Evolutionary conservation across 495 filamentous ascomycete genomes (phyloP).

Genomic region (Wilcoxina mikolae): DNA sequence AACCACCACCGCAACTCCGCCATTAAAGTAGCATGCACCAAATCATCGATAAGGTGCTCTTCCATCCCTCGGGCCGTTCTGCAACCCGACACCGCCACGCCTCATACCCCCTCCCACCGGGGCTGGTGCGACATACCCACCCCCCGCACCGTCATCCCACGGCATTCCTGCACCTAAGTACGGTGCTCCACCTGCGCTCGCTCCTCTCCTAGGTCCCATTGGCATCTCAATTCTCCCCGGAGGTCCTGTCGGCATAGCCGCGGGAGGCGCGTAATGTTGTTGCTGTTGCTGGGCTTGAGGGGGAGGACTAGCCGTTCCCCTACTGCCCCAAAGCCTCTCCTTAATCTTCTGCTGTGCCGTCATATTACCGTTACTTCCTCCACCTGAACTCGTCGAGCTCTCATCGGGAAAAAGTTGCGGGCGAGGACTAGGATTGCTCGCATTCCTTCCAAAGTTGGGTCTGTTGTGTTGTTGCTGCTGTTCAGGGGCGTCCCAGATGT

Average conservation of each 20-base stretch:
- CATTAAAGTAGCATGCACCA: no score
- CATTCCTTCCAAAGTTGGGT: slow-evolving; percentile 40
- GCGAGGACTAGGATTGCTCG: slow-evolving; percentile 21
- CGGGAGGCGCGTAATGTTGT: slow-evolving; percentile 27
- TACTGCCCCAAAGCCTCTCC: slow-evolving; percentile 46
- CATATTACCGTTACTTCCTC: slow-evolving; percentile 13
- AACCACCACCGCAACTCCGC: no score
- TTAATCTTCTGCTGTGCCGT: slow-evolving; percentile 47
- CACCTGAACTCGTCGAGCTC: slow-evolving; percentile 21
- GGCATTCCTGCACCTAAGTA: slow-evolving; percentile 17
- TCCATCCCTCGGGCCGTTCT: slow-evolving; percentile 36
- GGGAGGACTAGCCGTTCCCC: slow-evolving; percentile 14
- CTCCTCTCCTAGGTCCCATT: no score
- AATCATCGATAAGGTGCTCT: not conserved
- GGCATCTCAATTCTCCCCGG: no score
- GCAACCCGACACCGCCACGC: slow-evolving; percentile 35
- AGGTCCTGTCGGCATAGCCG: slow-evolving; percentile 25
- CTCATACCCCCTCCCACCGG: slow-evolving; percentile 9
- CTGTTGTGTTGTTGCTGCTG: slow-evolving; percentile 35
- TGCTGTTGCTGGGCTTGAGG: slow-evolving; percentile 23
- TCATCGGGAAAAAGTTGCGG: slow-evolving; percentile 24
- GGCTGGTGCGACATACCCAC: slow-evolving; percentile 7
- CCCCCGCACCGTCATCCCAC: slow-evolving; percentile 21
- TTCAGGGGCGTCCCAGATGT: slow-evolving; percentile 63
- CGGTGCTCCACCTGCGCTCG: slow-evolving; percentile 19